These are phyloP conservation scores for Albophoma yamanashiensis DNA, from an alignment of 2,329 filamentous ascomycete genomes.

Conservation along the genomic window DNA sequence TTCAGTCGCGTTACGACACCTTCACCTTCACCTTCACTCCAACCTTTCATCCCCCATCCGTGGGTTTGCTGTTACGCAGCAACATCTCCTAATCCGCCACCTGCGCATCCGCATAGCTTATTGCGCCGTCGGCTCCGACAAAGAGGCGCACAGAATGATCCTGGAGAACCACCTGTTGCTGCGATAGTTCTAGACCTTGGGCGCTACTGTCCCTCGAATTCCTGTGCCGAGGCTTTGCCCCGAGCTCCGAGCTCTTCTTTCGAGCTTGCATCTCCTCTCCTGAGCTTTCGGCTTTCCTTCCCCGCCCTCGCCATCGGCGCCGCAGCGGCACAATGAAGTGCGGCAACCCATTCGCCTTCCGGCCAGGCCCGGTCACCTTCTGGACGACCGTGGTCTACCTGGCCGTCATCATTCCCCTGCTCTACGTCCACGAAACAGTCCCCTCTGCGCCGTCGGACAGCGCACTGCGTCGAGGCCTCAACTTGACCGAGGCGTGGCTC, in stretches of 20 bases:
- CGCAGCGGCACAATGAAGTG: slow-evolving; percentile 13
- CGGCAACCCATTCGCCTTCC: slow-evolving; percentile 61
- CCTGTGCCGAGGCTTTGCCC: not conserved
- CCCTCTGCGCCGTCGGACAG: slow-evolving; percentile 48
- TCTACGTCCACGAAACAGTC: slow-evolving; percentile 67
- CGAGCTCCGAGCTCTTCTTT: not conserved
- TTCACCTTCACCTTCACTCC: not conserved
- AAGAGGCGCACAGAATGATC: not conserved
- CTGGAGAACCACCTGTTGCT: not conserved
- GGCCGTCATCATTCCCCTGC: slow-evolving; percentile 60
- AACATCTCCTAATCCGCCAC: not conserved
- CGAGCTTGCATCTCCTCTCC: too few relatives aligned
- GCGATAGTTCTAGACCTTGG: not conserved
- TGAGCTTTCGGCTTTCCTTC: not conserved
- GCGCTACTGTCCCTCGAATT: not conserved
- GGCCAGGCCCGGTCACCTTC: slow-evolving; percentile 69
- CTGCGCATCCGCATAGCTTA: not conserved
- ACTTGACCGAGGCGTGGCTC: slow-evolving; percentile 76
- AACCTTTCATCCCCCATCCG: not conserved
- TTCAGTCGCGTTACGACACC: not conserved
- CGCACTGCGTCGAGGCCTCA: slow-evolving; percentile 48
- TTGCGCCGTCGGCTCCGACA: not conserved
- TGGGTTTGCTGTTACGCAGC: not conserved
- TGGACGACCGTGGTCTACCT: slow-evolving; percentile 69
- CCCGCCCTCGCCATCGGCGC: not conserved